Evolutionary conservation across 139 green algal species (phyloP), one percentile per base, ranked within the genome.

Genomic region (Microglena sp.): DNA sequence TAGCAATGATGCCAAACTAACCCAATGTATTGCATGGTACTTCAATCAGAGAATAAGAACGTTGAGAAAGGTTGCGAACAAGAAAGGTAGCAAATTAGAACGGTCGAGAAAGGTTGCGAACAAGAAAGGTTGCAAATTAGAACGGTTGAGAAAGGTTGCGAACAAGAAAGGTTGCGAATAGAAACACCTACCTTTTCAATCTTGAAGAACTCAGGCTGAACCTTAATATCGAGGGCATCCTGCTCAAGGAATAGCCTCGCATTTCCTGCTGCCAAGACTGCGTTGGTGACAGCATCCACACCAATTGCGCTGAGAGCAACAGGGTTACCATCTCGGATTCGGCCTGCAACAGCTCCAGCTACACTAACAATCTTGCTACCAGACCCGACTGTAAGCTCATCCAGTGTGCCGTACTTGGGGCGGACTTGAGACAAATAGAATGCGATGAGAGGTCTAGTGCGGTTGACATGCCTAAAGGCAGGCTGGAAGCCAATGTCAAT

Each of bases 401-500:
- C 55, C 28, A 29, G 15, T 26, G 18, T 55, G 58, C 32, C 29
- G 21, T 18, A 22, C 5, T 35, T n/a, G 15, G 15, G 28, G 4
- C 11, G 30, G 15, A 28, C 7, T 34, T 28, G 5, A 43, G 58
- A 65, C 6, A 87, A 56, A 59, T 85, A 87, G 4, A 87, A 74
- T 8, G 81, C 81, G 33, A 87, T 78, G 2, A 76, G 69, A 3
- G 81, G 81, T 58, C 78, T 76, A 21, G 79, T 70, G 26, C 69
- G 69, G 46, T 77, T 71, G 4, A 44, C 72, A 33, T 87, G 74
- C 15, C 81, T 60, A 70, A 87, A 87, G 5, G 81, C 81, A n/a
- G 81, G 80, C 70, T 87, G 81, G 60, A 84, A 87, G 27, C 68
- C 75, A 2, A 87, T 65, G 45, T 85, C 72, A 18, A 82, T 64